Conservation (phyloP, 306 rosid genomes). For the Ormosia emarginata region DNA sequence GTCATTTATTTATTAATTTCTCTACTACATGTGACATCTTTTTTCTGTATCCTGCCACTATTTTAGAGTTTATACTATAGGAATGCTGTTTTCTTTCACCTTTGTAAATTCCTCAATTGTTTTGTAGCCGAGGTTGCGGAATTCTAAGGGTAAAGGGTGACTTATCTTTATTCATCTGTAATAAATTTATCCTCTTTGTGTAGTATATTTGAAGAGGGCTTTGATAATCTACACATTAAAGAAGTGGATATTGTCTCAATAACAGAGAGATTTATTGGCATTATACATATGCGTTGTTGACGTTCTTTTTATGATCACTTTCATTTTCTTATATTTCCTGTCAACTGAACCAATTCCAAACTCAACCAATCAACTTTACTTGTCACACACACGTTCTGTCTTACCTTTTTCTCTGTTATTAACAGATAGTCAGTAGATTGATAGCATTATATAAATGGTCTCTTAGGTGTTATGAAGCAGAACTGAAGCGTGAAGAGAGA, state of each 20-base stretch:
- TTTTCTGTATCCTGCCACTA: neutral
- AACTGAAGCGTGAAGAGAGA: slow-evolving; percentile 86
- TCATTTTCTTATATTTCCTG: neutral
- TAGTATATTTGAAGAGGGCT: neutral
- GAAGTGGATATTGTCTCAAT: neutral
- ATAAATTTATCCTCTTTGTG: neutral
- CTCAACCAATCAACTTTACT: neutral
- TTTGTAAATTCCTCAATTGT: neutral
- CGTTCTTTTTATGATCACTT: neutral
- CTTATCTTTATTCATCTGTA: neutral
- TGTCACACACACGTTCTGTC: neutral
- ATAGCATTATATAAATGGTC: neutral
- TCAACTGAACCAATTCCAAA: neutral
- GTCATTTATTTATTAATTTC: neutral
- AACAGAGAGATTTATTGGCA: neutral
- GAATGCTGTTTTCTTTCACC: neutral
- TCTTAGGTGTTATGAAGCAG: slow-evolving; percentile 80
- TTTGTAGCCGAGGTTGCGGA: neutral
- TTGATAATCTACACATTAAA: neutral
- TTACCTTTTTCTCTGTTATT: neutral
- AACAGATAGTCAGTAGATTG: neutral
- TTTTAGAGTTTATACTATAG: neutral
- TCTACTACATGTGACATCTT: neutral
- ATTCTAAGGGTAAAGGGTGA: neutral
- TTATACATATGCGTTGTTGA: neutral